Evolutionary conservation across 2,329 filamentous ascomycete species (phyloP), one percentile per base, ranked within the genome.

Genomic region (Aspergillus candidus): DNA sequence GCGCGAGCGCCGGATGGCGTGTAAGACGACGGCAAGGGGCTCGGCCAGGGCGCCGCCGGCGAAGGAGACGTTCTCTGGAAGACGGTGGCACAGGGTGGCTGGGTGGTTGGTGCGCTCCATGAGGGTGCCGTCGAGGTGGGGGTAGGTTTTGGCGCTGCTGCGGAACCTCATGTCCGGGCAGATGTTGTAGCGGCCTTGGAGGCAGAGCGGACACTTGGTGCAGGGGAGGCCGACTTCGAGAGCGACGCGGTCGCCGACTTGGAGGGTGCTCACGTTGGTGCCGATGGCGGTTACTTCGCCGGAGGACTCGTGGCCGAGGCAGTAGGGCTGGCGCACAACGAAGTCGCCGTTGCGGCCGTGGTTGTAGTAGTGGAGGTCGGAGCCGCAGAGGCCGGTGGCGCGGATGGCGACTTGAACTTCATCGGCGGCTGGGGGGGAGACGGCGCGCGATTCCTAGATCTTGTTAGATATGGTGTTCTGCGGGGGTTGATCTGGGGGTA

Each of bases 151-250:
- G 31, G 79, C 79, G 42, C 74, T 78, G 54, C 74, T 78, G 47
- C 78, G 62, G 57, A 82, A 82, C 33, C 68, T 69, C 70, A 83
- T 74, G 7, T 67, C 67, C 17, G 74, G 73, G 67, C 79, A 83
- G 51, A 83, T 78, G 53, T 83, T 83, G 60, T 82, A 82, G 40
- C 79, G 65, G 40, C 76, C 77, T 44, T 74, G 69, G 35, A 68
- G 65, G 58, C 79, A 83, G 40, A 76, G 66, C 15, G 70, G 63
- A 57, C 79, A 83, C 33, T 63, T 59, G 32, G 86, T 82, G 72
- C 91, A 97, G 1, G 89, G 88, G 41, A 87, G 78, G 40, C 91
- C 91, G 11, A 94, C 91, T 74, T 97, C 91, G 34, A 97, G 74
- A n/a, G 91, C 89, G 14, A 96, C 84, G 56, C 86, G 83, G 70